Base-by-base conservation (phyloP, 345 rosid genomes). In the Brassica carinata region DNA sequence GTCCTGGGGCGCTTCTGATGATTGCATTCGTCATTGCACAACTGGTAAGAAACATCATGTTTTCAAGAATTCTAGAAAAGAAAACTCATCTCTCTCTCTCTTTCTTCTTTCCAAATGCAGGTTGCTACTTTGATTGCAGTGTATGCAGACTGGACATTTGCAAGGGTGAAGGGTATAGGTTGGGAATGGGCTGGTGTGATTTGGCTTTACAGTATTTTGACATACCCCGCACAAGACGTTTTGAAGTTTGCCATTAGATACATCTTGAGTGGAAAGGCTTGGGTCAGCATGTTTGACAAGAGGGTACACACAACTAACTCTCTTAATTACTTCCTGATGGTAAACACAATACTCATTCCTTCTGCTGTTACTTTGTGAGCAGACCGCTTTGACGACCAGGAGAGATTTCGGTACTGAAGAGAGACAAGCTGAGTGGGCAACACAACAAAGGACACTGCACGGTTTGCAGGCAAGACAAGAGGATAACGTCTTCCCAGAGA, bases 371-470 rank as follows among this genome's bases (percentile, higher is more conserved):
- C 30, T 7, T 64, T 48, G 51, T n/a, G 58, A 57, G 65, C 74
- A 93, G 98, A 91, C 97, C 7, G 97, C 95, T 14, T 90, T 93
- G 88, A 93, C 95, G 19, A 90, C 92, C 80, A 91, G 89, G 90
- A 90, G 87, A 85, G 92, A 94, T 63, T 91, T 87, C 48, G 98
- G 97, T 27, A 89, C 84, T 69, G 97, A 86, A 74, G 98, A 91
- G 80, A 89, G 98, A 72, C 97, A 93, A 75, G 98, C 98, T 76
- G 97, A 93, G 64, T 93, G 98, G 98, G 98, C 97, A 23, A 85
- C 66, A 18, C 89, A 91, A 31, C 98, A 91, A 40, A 88, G 98
- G 79, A 91, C 98, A 36, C 73, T 89, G 69, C 97, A 91, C 34
- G 98, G 98, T 5, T 91, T 90, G 72, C 98, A 90, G 51, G 89